These are phyloP conservation scores for Penicillium thymicola DNA, from an alignment of 2,329 filamentous ascomycete genomes.

Conservation along the genomic window DNA sequence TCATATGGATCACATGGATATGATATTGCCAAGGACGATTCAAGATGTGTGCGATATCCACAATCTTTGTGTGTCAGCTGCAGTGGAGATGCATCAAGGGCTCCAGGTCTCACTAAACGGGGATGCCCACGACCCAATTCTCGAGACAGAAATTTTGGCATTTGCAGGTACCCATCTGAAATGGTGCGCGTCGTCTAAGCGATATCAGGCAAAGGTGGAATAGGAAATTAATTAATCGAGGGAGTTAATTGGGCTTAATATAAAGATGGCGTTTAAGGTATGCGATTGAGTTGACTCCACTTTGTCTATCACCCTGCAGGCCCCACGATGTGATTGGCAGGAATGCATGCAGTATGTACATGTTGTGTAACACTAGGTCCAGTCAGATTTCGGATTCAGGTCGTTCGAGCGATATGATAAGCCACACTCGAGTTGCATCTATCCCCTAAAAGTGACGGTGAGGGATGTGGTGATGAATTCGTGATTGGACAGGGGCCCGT, in stretches of 20 bases:
- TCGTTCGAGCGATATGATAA: not conserved
- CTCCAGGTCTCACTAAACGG: not conserved
- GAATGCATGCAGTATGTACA: not conserved
- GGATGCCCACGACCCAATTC: not conserved
- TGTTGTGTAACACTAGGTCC: not conserved
- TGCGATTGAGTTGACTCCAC: not conserved
- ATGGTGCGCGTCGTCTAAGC: conserved; percentile 1
- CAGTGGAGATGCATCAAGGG: not conserved
- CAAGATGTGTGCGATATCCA: conserved; percentile 1
- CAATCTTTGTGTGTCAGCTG: not conserved
- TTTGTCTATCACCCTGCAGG: not conserved
- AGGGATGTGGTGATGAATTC: not conserved
- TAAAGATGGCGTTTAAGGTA: not conserved
- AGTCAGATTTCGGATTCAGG: too few species aligned
- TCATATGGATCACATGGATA: not conserved
- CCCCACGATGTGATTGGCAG: not conserved
- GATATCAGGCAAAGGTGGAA: conserved; percentile 1
- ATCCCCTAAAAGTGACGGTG: not conserved
- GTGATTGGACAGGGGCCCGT: not conserved
- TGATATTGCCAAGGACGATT: not conserved
- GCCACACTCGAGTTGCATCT: not conserved
- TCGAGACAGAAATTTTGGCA: not conserved
- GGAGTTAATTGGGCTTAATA: not conserved
- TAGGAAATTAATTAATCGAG: not conserved
- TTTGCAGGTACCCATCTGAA: conserved; percentile 1